phyloP scores from a whole-genome alignment of 225 moss, liverwort and hornwort species.

The Polytrichum commune region DNA sequence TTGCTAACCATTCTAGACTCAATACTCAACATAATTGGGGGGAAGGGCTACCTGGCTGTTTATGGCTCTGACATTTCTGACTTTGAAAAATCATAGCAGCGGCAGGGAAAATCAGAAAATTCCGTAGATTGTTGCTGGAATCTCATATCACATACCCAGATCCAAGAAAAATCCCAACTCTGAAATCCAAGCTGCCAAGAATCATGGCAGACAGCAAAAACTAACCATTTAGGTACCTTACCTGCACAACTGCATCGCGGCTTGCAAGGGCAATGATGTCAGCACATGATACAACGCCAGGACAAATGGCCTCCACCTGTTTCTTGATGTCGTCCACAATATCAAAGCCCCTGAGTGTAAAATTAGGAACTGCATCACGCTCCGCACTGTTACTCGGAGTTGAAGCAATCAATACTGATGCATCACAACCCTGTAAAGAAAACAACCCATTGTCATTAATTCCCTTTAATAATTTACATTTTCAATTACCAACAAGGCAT shows the following conservation, averaged over 20 bases:
- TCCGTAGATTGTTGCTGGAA: no score
- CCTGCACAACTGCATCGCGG: constrained; percentile 49
- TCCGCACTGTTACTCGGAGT: constrained; percentile 43
- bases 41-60: no score
- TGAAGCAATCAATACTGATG: constrained; percentile 47
- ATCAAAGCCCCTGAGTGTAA: constrained; percentile 44
- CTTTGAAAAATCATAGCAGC: no score
- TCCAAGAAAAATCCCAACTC: not conserved
- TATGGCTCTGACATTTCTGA: no score
- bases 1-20: no score
- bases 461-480: no score
- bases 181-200: not conserved
- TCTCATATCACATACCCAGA: not conserved
- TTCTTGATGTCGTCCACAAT: constrained; percentile 46
- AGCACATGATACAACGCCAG: constrained; percentile 49
- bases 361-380: constrained; percentile 47
- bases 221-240: not conserved
- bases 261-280: constrained; percentile 55
- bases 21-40: no score
- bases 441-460: no score
- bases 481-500: no score
- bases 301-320: constrained; percentile 45
- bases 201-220: not conserved
- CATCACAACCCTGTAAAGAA: constrained; percentile 47
- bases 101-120: no score